Base-by-base conservation (phyloP, 192 early-diverging fungal species). In the Backusella circina region DNA sequence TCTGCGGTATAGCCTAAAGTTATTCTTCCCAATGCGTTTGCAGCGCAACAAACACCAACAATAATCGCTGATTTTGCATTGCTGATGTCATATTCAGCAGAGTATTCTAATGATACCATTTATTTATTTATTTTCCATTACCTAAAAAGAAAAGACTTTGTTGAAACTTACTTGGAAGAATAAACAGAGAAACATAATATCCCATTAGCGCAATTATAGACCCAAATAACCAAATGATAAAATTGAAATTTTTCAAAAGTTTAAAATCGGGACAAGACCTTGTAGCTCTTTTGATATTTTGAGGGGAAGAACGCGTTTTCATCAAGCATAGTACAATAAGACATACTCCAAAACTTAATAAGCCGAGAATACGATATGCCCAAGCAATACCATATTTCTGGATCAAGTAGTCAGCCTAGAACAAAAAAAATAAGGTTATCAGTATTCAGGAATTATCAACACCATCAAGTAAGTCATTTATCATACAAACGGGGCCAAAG, bases 371-470 rank as follows among this genome's bases (percentile, higher is more conserved):
- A 18, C 74, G 73, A 41, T 67, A 75, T 2, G 70, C 61, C 90
- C 90, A 91, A 13, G 76, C 65, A 28, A 86, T 77, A 1, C 90
- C 92, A 23, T 90, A 57, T 26, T 68, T 71, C 37, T 83, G 78
- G 9, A 95, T 81, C 21, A 93, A 37, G 30, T 51, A 67, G 32
- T 78, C 68, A 18, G 78, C 77, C 44, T 90, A 57, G 7, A 21
- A 57, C n/a, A 15, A 41, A 18, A 51, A 21, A 51, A 51, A 88
- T 89, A 91, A 3, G 72, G 65, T 23, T 83, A 73, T 3, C 88
- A 91, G 15, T 89, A 47, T 3, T 1, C 39, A 18, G 16, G 16
- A 16, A n/a, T n/a, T 3, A 47, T 47, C 44, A 47, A 35, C 33
- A 35, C 33, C 5, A 35, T 35, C 5, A 35, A n/a, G 51, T 15